Evolutionary conservation across 1,284 basidiomycete genomes (phyloP).

Genomic region (Apiotrichum akiyoshidainum): DNA sequence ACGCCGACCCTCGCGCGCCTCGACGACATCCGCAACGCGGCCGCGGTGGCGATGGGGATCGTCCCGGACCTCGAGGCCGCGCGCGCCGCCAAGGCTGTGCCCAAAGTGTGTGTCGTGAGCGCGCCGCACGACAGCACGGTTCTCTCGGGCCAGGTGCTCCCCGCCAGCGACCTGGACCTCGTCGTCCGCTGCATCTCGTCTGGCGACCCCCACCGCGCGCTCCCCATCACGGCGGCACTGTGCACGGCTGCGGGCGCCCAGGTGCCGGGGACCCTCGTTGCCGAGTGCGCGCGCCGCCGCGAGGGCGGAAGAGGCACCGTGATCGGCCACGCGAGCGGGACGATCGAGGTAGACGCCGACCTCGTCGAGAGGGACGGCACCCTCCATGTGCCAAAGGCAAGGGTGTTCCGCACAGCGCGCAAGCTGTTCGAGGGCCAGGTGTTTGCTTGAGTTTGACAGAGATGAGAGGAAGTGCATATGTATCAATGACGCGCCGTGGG

Average conservation of each 20-base stretch:
- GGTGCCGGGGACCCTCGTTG: constrained; percentile 56
- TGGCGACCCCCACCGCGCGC: constrained; percentile 67
- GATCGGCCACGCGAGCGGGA: constrained; percentile 64
- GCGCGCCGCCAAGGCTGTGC: constrained; percentile 51
- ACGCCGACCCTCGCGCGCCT: constrained; percentile 3
- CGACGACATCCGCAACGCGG: constrained; percentile 55
- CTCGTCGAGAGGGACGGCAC: constrained; percentile 50
- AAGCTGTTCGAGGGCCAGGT: constrained; percentile 66
- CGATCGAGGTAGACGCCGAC: constrained; percentile 63
- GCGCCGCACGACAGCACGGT: constrained; percentile 36
- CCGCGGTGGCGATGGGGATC: constrained; percentile 63
- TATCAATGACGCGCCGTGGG: too few species aligned
- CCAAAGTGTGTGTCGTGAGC: constrained; percentile 65
- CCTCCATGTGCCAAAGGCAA: constrained; percentile 56
- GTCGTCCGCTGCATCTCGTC: constrained; percentile 65
- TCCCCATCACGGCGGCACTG: constrained; percentile 70
- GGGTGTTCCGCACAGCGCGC: constrained; percentile 64
- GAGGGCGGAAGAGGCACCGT: constrained; percentile 43
- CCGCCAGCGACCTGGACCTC: constrained; percentile 54
- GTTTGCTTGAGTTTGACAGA: constrained; percentile 36
- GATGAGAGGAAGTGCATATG: too few species aligned
- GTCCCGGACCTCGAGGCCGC: constrained; percentile 59
- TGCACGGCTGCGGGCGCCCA: constrained; percentile 65
- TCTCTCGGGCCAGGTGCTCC: constrained; percentile 24
- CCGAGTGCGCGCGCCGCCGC: constrained; percentile 47